Evolutionary conservation across 2,329 filamentous ascomycete genomes (phyloP), one percentile per base, ranked within the genome.

Genomic region (Sarocladium brachiariae): DNA sequence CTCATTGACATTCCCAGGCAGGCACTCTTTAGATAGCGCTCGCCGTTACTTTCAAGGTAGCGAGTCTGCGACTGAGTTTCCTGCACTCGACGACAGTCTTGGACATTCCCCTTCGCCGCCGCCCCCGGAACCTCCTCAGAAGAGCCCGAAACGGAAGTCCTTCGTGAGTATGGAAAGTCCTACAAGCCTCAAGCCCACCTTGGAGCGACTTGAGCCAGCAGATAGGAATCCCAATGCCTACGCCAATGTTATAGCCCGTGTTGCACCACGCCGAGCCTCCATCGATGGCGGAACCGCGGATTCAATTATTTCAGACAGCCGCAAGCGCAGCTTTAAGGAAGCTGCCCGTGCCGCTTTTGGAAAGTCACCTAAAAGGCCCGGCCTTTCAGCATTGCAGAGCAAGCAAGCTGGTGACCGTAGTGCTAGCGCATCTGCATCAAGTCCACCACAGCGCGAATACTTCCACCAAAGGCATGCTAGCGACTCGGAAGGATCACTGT

Each of bases 401-500:
- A 19, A 16, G 3, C 24, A 31, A 14, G 13, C 43, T 8, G 43
- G 7, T 10, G 14, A 33, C 21, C 25, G 25, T 4, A 33, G 43
- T 47, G 25, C 16, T 4, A 47, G 27, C 27, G 9, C 43, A 11
- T 4, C 27, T 9, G 27, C 27, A 8, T 16, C n/a, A 16, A 31
- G 9, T 16, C 14, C n/a, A 61, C 58, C 4, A 37, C 45, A 35
- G 50, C 52, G 19, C 13, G 13, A 3, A 33, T 38, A 4, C 9
- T 21, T n/a, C 31, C 30, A 9, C 24, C 43, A 16, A 33, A 25
- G 13, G 14, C 46, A 49, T 30, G 59, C 57, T 3, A 65, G 65
- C 51, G 67, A 65, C 2, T 67, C 66, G 1, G 67, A 70, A 1
- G 66, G 66, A 7, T 69, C 68, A 3, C 65, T 63, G 48, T 69